A percentile compares a stretch with the other conserved stretches of the same genome.
Evolutionary conservation across 257 asterid species (phyloP).

Genomic region (Gardenia jasminoides): DNA sequence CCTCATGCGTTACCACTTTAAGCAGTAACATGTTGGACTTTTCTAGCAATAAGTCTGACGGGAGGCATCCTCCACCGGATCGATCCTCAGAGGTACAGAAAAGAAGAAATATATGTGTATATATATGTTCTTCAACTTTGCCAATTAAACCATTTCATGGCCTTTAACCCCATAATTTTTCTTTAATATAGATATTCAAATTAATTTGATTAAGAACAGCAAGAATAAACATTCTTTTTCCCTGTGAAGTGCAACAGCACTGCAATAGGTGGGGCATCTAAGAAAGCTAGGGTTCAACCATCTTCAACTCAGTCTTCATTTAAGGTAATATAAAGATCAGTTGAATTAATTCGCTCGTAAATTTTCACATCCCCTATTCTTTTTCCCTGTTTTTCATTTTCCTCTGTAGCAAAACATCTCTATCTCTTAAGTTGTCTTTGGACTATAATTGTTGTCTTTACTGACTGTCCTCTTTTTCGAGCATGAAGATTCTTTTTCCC

Average conservation of each 20-base stretch:
- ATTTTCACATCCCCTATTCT: not conserved
- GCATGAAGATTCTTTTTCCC: conserved; percentile 44
- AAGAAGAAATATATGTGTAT: not conserved
- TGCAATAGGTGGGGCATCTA: conserved; percentile 52
- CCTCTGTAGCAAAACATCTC: not conserved
- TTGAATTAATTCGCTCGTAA: not conserved
- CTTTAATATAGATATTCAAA: too few species aligned
- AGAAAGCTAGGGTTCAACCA: conserved; percentile 71
- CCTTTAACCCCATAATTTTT: not conserved
- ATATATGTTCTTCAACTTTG: not conserved
- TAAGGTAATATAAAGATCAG: conserved; percentile 49
- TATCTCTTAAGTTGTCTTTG: conserved; percentile 33
- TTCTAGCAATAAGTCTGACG: conserved; percentile 35
- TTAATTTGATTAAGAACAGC: not conserved
- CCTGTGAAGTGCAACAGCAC: conserved; percentile 56
- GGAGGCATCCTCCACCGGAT: conserved; percentile 43
- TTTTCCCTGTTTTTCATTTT: not conserved
- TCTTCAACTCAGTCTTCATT: conserved; percentile 56
- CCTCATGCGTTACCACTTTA: conserved; percentile 44
- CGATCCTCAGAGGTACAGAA: conserved; percentile 53
- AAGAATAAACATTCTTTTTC: not conserved
- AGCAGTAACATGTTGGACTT: conserved; percentile 57
- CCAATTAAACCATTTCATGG: not conserved
- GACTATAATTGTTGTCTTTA: conserved; percentile 60
- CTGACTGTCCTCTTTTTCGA: conserved; percentile 43